Base-by-base conservation (phyloP, 805 yeast species). In the Wickerhamomyces bovis region DNA sequence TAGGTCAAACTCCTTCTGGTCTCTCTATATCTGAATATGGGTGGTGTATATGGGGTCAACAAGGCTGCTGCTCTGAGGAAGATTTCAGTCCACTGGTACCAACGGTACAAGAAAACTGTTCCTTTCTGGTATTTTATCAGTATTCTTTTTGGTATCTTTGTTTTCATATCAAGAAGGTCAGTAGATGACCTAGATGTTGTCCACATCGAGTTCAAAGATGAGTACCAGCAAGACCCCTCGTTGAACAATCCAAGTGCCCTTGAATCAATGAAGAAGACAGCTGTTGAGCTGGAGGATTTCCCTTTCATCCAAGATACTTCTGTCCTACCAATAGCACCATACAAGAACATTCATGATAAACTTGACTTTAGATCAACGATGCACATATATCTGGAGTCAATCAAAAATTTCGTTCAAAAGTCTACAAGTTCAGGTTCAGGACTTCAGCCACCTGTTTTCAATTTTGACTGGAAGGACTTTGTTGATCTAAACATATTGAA, bases 381-480 rank as follows among this genome's bases (percentile, higher is more conserved):
- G 7, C 49, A 61, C 1, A 53, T 69, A 6, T 69, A 69, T 43
- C 53, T 62, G 15, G 69, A 66, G 45, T 60, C 64, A 1, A 56
- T 69, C 30, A 58, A 62, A 36, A 56, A 60, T 36, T 67, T 63
- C 43, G 58, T 58, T 51, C 46, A 49, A 45, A 51, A 58, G 50
- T 46, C 52, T 48, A 58, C 50, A 16, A 52, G 20, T 44, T 56
- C 36, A 49, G 69, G 56, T 2, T 45, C 53, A 18, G 52, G 51
- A 3, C 38, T 41, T 46, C 61, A 51, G 51, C 59, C 61, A 2
- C 70, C 73, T 0, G 65, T 60, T 16, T 61, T 68, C 40, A 66
- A 60, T 18, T 77, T 78, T 61, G 77, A 76, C 52, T 78, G 82
- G 83, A 68, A 67, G 47, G 83, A 78, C 56, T 77, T 81, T 75